phyloP scores from a whole-genome alignment of 805 yeast species.

The Saturnispora galanensis region DNA sequence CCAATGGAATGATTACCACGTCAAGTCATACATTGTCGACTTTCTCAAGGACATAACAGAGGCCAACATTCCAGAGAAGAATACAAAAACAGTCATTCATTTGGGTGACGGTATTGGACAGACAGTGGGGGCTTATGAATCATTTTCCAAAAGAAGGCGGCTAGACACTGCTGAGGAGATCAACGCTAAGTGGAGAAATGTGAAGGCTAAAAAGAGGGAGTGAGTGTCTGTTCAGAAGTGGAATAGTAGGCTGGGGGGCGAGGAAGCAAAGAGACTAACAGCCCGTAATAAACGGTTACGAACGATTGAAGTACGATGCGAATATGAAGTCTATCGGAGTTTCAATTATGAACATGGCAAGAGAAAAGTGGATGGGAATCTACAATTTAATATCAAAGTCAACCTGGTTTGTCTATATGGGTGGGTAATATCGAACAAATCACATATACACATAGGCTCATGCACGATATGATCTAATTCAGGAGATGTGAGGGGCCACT shows the following conservation, averaged over 20 bases:
- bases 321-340: too few species aligned
- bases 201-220: conserved; percentile 23
- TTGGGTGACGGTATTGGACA: conserved; percentile 76
- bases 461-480: too few species aligned
- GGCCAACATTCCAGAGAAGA: conserved; percentile 22
- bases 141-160: conserved; percentile 44
- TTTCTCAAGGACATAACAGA: conserved; percentile 35
- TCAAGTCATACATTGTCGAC: conserved; percentile 44
- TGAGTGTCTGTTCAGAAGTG: not conserved
- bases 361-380: too few species aligned
- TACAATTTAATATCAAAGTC: too few species aligned
- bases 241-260: not conserved
- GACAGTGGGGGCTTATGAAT: conserved; percentile 45
- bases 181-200: conserved; percentile 51
- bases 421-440: too few species aligned
- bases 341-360: too few species aligned
- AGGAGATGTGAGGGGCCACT: too few species aligned
- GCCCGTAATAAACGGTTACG: too few species aligned
- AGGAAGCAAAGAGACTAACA: too few species aligned
- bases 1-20: conserved; percentile 43
- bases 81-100: conserved; percentile 26
- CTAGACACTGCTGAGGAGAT: conserved; percentile 59
- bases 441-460: too few species aligned
- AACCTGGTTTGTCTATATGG: too few species aligned
- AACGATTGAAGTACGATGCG: too few species aligned